These are phyloP conservation scores for Taphrina populina DNA, from an alignment of 1,139 yeast species.

Conservation along the genomic window DNA sequence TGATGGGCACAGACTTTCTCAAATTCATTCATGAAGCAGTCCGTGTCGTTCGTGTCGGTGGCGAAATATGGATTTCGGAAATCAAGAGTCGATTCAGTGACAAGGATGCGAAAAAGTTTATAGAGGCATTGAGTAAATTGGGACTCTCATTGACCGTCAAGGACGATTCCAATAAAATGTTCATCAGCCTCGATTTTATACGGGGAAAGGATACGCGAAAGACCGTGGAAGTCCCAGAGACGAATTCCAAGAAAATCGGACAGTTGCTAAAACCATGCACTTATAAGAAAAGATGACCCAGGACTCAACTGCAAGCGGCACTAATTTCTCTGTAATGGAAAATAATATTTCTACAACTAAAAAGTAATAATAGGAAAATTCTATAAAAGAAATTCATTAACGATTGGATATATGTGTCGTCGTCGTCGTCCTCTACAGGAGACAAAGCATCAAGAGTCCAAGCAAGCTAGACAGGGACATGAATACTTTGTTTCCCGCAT, in stretches of 20 bases:
- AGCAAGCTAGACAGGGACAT: not conserved
- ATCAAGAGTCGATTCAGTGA: slow-evolving; percentile 87
- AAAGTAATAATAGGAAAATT: slow-evolving; percentile 9
- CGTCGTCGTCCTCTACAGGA: slow-evolving; percentile 3
- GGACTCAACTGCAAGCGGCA: not conserved
- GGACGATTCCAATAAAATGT: slow-evolving; percentile 88
- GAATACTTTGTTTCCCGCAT: slow-evolving; percentile 3
- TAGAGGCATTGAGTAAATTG: slow-evolving; percentile 65
- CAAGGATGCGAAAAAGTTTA: slow-evolving; percentile 62
- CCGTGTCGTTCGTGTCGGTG: slow-evolving; percentile 79
- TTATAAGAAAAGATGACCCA: slow-evolving; percentile 72
- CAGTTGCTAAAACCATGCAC: slow-evolving; percentile 95
- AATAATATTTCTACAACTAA: not conserved
- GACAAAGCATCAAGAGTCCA: not conserved
- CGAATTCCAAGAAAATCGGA: slow-evolving; percentile 70
- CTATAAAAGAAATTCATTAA: not conserved
- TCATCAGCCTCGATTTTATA: slow-evolving; percentile 82
- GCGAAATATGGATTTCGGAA: slow-evolving; percentile 96
- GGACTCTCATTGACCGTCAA: slow-evolving; percentile 89
- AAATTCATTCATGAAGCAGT: slow-evolving; percentile 90
- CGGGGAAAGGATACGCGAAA: slow-evolving; percentile 54
- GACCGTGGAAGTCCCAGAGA: slow-evolving; percentile 76
- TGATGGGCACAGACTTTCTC: slow-evolving; percentile 95
- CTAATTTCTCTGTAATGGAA: not conserved
- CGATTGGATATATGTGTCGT: too few species aligned